These are phyloP conservation scores for Euphorbia peplus DNA, from an alignment of 345 rosid genomes.

Conservation along the genomic window DNA sequence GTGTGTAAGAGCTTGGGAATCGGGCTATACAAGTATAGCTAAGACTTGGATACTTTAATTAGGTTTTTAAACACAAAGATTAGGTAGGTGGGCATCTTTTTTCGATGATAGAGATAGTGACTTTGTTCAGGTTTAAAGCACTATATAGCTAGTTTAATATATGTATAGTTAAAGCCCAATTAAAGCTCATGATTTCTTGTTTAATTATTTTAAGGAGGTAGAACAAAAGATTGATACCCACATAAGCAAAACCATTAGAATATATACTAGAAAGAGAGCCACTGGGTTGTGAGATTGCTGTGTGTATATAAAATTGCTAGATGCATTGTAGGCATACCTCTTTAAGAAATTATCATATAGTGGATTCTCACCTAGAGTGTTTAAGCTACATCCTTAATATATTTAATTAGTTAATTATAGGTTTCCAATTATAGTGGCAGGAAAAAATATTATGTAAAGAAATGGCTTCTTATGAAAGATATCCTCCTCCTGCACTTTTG, in stretches of 20 bases:
- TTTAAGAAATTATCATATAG: conserved; percentile 6
- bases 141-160: no score
- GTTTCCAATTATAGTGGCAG: conserved; percentile 24
- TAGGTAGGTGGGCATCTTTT: conserved; percentile 39
- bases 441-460: background rate
- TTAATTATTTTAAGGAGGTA: no score
- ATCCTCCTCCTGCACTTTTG: conserved; percentile 3
- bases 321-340: conserved; percentile 18
- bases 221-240: conserved; percentile 37
- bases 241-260: conserved; percentile 20
- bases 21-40: conserved; percentile 32
- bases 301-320: background rate
- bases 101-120: conserved; percentile 12
- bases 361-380: conserved; percentile 19
- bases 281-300: background rate
- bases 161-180: conserved; percentile 6
- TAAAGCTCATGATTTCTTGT: no score
- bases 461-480: conserved; percentile 22
- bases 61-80: conserved; percentile 23
- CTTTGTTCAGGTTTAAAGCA: conserved; percentile 24
- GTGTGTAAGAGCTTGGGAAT: conserved; percentile 23
- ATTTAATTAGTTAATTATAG: background rate
- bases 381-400: no score
- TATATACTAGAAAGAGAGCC: conserved; percentile 26
- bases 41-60: conserved; percentile 19